Base-by-base conservation (phyloP, 2,329 filamentous ascomycete species). In the Calycina marina region DNA sequence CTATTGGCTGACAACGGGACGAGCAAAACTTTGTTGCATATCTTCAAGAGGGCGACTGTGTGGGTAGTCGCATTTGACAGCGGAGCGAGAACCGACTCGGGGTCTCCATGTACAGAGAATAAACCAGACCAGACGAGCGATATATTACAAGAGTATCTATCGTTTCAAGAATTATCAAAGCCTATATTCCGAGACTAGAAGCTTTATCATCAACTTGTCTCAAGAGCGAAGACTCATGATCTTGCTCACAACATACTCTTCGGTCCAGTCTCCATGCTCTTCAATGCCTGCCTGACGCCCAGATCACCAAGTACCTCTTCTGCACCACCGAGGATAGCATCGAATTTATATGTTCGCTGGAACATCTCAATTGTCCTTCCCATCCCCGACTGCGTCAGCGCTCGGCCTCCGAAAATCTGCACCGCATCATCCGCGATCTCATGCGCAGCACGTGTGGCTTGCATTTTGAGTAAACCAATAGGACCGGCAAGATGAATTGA, bases 391-490 rank as follows among this genome's bases (percentile, higher is more conserved):
- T 85, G 77, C 1, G 84, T 92, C 6, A 92, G 56, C 3, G 74
- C 83, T 34, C 83, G 67, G 5, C 84, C 84, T 28, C 84, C 84
- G 56, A 85, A 92, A 50, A 92, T 86, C 52, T 90, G 84, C 4
- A 83, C 76, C 2, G 81, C 70, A 49, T 86, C 77, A 53, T 90
- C 82, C 39, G 84, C 82, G 44, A 88, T 73, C 49, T 90, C 82
- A 52, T 88, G 80, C 1, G 82, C 79, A 25, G 74, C 72, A 18
- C 81, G 69, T 4, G 84, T 92, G 28, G 66, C 61, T 55, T 73
- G 79, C 55, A 78, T 80, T 60, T 93, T 93, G 37, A 92, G 67
- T 14, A 92, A 64, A 6, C 75, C 83, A 41, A 92, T 85, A 16
- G 83, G 82, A 0, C 84, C 84, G 32, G 77, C 79, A 2, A 92